Conservation (phyloP, 2,329 filamentous ascomycete genomes). For the Massarina eburnea region DNA sequence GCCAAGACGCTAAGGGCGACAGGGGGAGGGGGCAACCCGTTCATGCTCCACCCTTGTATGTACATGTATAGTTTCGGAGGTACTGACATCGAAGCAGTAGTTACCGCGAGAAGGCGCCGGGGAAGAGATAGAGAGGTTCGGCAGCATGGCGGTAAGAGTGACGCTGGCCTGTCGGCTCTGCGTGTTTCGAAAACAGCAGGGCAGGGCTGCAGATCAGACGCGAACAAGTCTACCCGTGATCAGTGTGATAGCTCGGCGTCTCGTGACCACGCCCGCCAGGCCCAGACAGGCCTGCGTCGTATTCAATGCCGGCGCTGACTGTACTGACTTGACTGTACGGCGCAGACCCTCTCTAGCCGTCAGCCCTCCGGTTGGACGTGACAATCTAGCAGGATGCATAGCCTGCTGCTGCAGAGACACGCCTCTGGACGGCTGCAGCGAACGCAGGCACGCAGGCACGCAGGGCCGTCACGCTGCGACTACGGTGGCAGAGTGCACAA, state of each 20-base stretch:
- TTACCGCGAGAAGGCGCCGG: neutral
- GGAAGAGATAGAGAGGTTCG: neutral
- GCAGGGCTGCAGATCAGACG: constrained; percentile 28
- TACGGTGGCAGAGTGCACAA: no score
- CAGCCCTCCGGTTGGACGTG: constrained; percentile 1
- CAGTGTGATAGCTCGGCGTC: constrained; percentile 13
- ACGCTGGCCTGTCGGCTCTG: constrained; percentile 8
- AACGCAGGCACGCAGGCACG: neutral
- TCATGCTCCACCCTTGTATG: no score
- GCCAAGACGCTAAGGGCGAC: no score
- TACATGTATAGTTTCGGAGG: no score
- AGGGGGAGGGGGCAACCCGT: no score
- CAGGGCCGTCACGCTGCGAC: neutral
- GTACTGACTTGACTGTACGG: constrained; percentile 18
- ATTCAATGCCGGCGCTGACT: constrained; percentile 18
- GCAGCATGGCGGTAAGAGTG: neutral
- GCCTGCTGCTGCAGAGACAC: no score
- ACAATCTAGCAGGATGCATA: constrained; percentile 1
- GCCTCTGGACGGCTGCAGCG: no score
- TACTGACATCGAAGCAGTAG: neutral
- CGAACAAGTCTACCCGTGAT: constrained; percentile 20
- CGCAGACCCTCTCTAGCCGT: constrained; percentile 9
- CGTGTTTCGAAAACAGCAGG: constrained; percentile 24
- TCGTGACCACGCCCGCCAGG: constrained; percentile 16
- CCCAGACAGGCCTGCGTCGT: constrained; percentile 11